Base-by-base conservation (phyloP, 305 asterid genomes). In the Solanum hybrid region DNA sequence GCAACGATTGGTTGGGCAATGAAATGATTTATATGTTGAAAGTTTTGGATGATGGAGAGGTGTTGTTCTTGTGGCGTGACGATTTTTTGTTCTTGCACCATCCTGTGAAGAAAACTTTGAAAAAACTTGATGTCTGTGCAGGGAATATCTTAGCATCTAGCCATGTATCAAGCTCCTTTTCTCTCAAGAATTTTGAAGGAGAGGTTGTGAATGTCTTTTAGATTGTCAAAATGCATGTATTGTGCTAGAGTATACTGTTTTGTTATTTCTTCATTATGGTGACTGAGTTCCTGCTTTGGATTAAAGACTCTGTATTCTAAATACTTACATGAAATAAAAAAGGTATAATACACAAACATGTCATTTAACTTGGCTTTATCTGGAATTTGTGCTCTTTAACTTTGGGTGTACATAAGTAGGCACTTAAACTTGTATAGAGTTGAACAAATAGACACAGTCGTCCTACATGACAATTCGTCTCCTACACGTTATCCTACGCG, bases 31-130 rank as follows among this genome's bases (percentile, higher is more conserved):
- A 86, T 31, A 79, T 91, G 29, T 88, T 94, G 57, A 92, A 90
- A 64, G 89, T 90, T 18, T 94, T 92, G 39, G 87, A 89, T 35
- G 95, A 94, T 87, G 97, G 98, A 28, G 92, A 76, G 26, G 81
- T 94, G 8, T 89, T 96, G 93, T 88, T 96, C 24, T 18, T 92
- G 34, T 94, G 95, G 93, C 91, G 93, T 40, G 93, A 94, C 34
- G 90, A 88, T 34, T 69, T 91, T 73, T 79, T 96, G 90, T 86
- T 94, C 31, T 94, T 90, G 61, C 92, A 91, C 89, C 35, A 92
- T 86, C 90, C 90, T 18, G 20, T 13, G 89, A 88, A 9, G 88
- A 83, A 88, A 75, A 88, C 84, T 5, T 36, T 88, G 88, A 36
- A 75, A 18, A 75, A 5, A 5, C 42, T 64, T 39, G 31, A 80